Base-by-base conservation (phyloP, 176 grass and related monocot genomes). In the Stipa capillata region DNA sequence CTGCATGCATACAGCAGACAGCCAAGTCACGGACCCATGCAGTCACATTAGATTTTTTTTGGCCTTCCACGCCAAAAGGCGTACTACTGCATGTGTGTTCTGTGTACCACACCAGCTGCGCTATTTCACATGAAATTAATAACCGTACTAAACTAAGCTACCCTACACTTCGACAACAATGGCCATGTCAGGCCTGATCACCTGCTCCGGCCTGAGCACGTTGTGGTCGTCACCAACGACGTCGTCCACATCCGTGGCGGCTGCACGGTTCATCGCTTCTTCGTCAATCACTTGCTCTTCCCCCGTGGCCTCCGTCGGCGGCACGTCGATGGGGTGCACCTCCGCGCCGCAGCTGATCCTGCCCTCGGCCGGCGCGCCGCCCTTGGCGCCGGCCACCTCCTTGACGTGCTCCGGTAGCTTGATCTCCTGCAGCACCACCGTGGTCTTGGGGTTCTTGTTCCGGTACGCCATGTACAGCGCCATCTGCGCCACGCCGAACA, bases 401-500 rank as follows among this genome's bases (percentile, higher is more conserved):
- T 85, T 84, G 45, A 55, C 33, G 55, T 87, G 76, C 74, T 93
- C 90, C 10, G 85, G 84, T 58, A 85, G 76, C 77, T 90, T 97
- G 8, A 83, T 69, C 81, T 89, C 90, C 36, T 82, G 40, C 8
- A 33, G 24, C 27, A 40, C 10, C 48, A 49, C 74, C 32, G 5
- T 25, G 4, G 50, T 42, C 1, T 35, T 35, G 2, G 61, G 79
- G 36, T 56, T 90, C 61, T 67, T 69, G 55, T 79, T 73, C 52
- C 83, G 56, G 86, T 94, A 97, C 17, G 72, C 74, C 74, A 87
- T 79, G 79, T 94, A 97, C 27, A 97, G 86, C 73, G 48, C 91
- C 91, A 97, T 97, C 84, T 97, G 94, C 17, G 80, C 87, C 23
- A 94, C 24, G 29, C 94, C 94, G 41, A 97, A 97, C 13, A 91